phyloP scores from a whole-genome alignment of 371 early-diverging fungal genomes.

The Haplosporangium sp. region DNA sequence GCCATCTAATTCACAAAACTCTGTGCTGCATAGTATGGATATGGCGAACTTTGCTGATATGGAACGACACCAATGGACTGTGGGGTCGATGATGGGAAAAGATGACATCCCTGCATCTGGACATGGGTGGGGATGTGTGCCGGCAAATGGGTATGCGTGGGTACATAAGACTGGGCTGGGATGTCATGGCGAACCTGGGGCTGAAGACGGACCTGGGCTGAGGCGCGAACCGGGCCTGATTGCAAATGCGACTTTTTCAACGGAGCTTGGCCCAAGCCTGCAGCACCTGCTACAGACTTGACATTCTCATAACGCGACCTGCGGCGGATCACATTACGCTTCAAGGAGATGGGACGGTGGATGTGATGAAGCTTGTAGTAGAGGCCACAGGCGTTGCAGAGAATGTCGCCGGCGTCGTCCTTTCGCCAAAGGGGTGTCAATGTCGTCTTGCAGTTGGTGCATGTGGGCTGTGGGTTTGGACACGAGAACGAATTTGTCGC shows the following conservation, averaged over 20 bases:
- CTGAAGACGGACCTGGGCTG: conserved; percentile 76
- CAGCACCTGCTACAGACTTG: conserved; percentile 18
- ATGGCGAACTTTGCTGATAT: too few relatives aligned
- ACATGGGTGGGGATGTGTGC: not conserved
- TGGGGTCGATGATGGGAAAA: too few relatives aligned
- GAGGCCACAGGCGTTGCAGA: conserved; percentile 98
- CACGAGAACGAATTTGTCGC: conserved; percentile 1
- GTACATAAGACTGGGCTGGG: conserved; percentile 4
- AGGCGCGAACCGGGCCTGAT: conserved; percentile 38
- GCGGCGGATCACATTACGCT: conserved; percentile 86
- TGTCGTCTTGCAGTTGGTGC: conserved; percentile 89
- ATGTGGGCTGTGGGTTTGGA: conserved; percentile 60
- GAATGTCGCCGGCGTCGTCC: conserved; percentile 77
- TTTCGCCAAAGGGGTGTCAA: conserved; percentile 97
- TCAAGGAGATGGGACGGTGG: conserved; percentile 83
- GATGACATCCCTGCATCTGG: not conserved
- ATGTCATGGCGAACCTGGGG: conserved; percentile 52
- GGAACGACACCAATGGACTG: too few relatives aligned
- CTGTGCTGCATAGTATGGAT: too few relatives aligned
- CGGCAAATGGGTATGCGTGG: not conserved
- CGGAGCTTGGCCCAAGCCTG: conserved; percentile 62
- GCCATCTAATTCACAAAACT: too few relatives aligned
- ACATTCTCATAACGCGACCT: conserved; percentile 76
- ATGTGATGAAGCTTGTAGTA: conserved; percentile 93
- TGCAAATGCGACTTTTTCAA: conserved; percentile 60